A percentile compares a stretch with the other conserved stretches of the same genome.
These are phyloP conservation scores for Trichosporon asahii DNA, from an alignment of 1,284 basidiomycete species.

Conservation along the genomic window DNA sequence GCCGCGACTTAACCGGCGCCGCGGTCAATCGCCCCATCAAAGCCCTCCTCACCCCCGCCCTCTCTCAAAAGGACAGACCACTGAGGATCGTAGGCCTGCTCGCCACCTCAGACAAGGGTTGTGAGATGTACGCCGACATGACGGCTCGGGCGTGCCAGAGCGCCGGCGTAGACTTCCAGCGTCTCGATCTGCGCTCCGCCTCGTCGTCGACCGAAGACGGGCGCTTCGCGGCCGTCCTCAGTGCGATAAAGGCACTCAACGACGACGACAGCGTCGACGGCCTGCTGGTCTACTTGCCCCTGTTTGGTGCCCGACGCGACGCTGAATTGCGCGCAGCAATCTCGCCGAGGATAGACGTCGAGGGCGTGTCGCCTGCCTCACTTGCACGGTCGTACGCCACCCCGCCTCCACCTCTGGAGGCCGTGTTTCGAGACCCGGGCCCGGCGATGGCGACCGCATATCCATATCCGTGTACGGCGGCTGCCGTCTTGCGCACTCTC, in stretches of 20 bases:
- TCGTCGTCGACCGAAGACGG: neutral
- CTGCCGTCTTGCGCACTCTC: constrained; percentile 30
- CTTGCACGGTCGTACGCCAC: constrained; percentile 13
- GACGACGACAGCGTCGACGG: constrained; percentile 28
- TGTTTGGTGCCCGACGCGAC: constrained; percentile 30
- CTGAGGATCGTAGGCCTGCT: constrained; percentile 34
- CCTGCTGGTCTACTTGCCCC: constrained; percentile 33
- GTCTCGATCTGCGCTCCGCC: constrained; percentile 10
- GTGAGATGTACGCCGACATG: constrained; percentile 32
- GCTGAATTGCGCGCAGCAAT: constrained; percentile 28
- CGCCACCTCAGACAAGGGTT: constrained; percentile 30
- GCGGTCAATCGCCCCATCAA: constrained; percentile 19
- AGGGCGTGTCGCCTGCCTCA: constrained; percentile 28
- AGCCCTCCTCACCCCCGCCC: constrained; percentile 13
- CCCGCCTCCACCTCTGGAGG: constrained; percentile 16
- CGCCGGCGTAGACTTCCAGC: constrained; percentile 25
- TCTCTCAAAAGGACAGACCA: constrained; percentile 19
- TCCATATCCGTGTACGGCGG: constrained; percentile 38
- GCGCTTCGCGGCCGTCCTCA: constrained; percentile 17
- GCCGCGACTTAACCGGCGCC: constrained; percentile 15
- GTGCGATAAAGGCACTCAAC: constrained; percentile 23
- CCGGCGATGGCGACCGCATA: constrained; percentile 14
- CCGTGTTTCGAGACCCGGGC: constrained; percentile 12
- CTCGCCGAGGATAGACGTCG: constrained; percentile 34
- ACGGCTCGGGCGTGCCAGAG: constrained; percentile 25